phyloP scores from a whole-genome alignment of 2,329 filamentous ascomycete genomes.

The Sarocladium brachiariae region DNA sequence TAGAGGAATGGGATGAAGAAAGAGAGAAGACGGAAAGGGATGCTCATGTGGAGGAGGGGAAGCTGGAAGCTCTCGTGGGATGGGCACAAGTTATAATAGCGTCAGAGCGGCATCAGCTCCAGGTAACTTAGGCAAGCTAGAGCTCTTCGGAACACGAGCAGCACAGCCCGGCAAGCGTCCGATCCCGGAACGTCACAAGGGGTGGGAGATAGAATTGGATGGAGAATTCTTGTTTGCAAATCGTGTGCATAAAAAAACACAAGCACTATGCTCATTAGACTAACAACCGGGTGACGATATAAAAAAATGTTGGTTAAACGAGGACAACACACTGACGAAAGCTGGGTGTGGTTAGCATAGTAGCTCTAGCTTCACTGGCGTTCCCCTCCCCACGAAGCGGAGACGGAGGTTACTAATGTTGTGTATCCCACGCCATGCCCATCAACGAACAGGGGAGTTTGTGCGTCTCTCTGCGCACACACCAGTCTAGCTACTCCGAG shows the following conservation, averaged over 20 bases:
- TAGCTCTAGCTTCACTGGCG: not conserved
- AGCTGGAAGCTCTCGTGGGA: conserved; percentile 11
- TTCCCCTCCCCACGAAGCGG: no score
- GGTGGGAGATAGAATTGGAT: not conserved
- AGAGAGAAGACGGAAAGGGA: not conserved
- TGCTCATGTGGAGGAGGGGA: no score
- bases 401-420: conserved; percentile 1
- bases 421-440: no score
- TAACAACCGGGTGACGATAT: not conserved
- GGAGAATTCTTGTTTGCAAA: not conserved
- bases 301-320: not conserved
- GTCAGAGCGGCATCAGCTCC: no score
- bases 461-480: not conserved
- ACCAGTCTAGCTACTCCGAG: no score
- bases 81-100: conserved; percentile 5
- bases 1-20: not conserved
- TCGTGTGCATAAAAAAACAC: not conserved
- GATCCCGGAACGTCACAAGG: conserved; percentile 3
- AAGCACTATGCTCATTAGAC: not conserved
- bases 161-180: conserved; percentile 3
- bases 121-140: not conserved
- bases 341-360: not conserved
- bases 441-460: not conserved
- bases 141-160: not conserved
- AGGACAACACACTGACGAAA: not conserved